Percentiles rank a stretch among this genome's conserved stretches.
Evolutionary conservation across 2,329 filamentous ascomycete species (phyloP).

Genomic region (Moelleriella libera): DNA sequence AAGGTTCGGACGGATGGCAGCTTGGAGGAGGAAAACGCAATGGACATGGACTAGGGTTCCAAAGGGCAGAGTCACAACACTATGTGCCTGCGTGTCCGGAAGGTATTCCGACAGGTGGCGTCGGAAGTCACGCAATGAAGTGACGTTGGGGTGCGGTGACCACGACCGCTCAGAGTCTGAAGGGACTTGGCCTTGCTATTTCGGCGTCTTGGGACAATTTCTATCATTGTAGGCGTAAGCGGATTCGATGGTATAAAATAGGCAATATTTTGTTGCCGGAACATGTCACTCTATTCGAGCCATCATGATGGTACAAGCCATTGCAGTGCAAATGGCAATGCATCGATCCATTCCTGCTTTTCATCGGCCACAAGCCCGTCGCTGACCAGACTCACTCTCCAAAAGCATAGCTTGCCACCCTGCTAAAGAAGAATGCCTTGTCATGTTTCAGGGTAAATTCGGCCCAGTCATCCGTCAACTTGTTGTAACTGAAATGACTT

Average conservation of each 20-base stretch:
- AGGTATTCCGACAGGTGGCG: too few relatives aligned
- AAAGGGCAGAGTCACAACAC: neutral
- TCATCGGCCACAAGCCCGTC: too few relatives aligned
- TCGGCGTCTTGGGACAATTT: neutral
- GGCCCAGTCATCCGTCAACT: slow-evolving; percentile 77
- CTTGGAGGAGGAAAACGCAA: neutral
- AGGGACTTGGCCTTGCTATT: neutral
- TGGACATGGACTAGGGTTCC: slow-evolving; percentile 14
- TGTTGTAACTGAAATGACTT: slow-evolving; percentile 84
- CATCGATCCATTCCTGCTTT: too few relatives aligned
- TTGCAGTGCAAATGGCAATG: too few relatives aligned
- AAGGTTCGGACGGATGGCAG: slow-evolving; percentile 20
- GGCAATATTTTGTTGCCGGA: too few relatives aligned
- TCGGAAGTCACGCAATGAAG: too few relatives aligned
- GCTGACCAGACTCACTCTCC: slow-evolving; percentile 16
- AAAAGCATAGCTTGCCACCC: slow-evolving; percentile 47
- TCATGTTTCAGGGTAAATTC: slow-evolving; percentile 57
- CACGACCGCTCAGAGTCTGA: too few relatives aligned
- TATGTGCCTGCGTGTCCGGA: neutral
- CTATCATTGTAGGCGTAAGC: neutral
- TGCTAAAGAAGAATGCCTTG: slow-evolving; percentile 53
- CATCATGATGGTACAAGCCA: too few relatives aligned
- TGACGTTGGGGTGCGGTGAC: too few relatives aligned
- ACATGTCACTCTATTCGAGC: too few relatives aligned
- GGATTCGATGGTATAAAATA: too few relatives aligned